Evolutionary conservation across 352 stramenopile genomes (phyloP).

Genomic region (Globisporangium ultimum): DNA sequence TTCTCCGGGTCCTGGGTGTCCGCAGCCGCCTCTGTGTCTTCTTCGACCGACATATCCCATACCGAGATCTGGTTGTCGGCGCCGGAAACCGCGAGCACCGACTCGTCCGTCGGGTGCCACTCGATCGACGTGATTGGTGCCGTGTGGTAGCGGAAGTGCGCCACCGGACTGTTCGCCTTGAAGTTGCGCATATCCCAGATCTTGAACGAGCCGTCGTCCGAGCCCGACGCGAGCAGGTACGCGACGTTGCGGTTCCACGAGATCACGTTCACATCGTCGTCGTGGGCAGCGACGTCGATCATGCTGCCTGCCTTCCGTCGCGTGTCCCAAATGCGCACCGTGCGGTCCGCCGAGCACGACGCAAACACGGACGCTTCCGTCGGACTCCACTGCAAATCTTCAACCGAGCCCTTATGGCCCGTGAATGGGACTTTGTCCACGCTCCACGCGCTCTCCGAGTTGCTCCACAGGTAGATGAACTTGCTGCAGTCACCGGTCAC

Average conservation of each 20-base stretch:
- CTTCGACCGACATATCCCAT: constrained; percentile 99
- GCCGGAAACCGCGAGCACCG: constrained; percentile 92
- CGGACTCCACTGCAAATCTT: constrained; percentile 98
- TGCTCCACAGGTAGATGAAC: constrained; percentile 95
- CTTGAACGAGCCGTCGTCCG: constrained; percentile 97
- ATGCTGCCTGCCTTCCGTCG: constrained; percentile 92
- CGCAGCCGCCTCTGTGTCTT: constrained; percentile 87
- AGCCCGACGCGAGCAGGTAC: constrained; percentile 96
- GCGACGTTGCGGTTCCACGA: constrained; percentile 97
- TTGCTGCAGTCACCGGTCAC: constrained; percentile 96
- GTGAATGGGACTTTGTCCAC: constrained; percentile 91
- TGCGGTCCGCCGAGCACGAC: constrained; percentile 92
- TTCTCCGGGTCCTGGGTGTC: constrained; percentile 38
- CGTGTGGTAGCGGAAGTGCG: constrained; percentile 95
- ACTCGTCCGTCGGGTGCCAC: constrained; percentile 99
- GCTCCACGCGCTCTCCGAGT: constrained; percentile 69
- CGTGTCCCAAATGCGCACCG: constrained; percentile 97
- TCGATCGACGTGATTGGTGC: constrained; percentile 97
- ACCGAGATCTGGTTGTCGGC: constrained; percentile 97
- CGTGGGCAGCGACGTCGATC: constrained; percentile 92
- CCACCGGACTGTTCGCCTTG: constrained; percentile 84
- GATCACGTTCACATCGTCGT: constrained; percentile 99
- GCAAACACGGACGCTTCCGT: constrained; percentile 96
- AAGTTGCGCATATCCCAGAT: constrained; percentile 97
- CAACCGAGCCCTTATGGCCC: constrained; percentile 91